Base-by-base conservation (phyloP, 225 moss, liverwort and hornwort genomes). In the Marchantia paleacea region DNA sequence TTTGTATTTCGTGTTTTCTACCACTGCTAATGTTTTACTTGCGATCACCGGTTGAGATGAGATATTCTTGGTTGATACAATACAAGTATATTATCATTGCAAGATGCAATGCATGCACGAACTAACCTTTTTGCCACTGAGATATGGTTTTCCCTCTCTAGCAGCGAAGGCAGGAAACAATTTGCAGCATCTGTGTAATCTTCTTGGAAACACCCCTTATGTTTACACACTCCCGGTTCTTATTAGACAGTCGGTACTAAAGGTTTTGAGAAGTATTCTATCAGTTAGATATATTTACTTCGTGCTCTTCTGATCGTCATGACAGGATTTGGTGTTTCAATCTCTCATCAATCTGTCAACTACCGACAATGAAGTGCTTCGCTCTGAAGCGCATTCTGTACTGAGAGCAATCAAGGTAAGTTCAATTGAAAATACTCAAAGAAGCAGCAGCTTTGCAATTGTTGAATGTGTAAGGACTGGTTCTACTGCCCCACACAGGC, bases 261-360 rank as follows among this genome's bases (percentile, higher is more conserved):
- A 5, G 70, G 18, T 71, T 18, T 71, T 9, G 4, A 47, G 31
- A 2, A 49, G 15, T 70, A 48, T 10, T 18, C 18, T n/a, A 20
- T 70, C 12, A 20, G 48, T 19, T 48, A 18, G 9, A 12, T 49
- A 19, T 48, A 30, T 70, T 70, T 20, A 49, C 20, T 48, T 48
- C 8, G 28, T 29, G 48, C 22, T 6, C 7, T 51, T 2, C 16
- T 39, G 39, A 12, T 31, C 30, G 3, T 75, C 16, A 28, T 75
- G 55, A 57, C 85, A 89, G 85, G 86, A 87, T 81, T 12, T 64
- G 65, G 68, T 83, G 14, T 89, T 89, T 65, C 89, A 87, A 70
- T 55, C 83, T 29, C 72, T 89, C 71, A 74, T 89, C 31, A 79
- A 81, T 63, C 75, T 83, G 29, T 84, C 80, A 18, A 52, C 81